phyloP scores from a whole-genome alignment of 1,284 basidiomycete species.

The Ceratorhiza oryzae-sativae region DNA sequence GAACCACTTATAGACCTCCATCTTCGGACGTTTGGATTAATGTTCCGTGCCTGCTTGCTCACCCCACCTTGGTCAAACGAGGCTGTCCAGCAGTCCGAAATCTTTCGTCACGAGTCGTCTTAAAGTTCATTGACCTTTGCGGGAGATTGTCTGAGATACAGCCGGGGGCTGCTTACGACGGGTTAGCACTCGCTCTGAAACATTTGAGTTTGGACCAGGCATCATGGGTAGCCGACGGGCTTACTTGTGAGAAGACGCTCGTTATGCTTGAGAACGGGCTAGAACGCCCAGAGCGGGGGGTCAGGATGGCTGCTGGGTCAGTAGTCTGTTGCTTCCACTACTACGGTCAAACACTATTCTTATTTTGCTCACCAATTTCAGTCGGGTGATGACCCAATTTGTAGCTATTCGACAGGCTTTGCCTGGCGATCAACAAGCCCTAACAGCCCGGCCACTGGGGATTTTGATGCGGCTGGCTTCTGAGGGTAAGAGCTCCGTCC shows the following conservation, averaged over 20 bases:
- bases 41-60: slow-evolving; percentile 14
- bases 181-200: slow-evolving; percentile 13
- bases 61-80: neutral
- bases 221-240: neutral
- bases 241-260: slow-evolving; percentile 13
- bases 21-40: neutral
- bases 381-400: slow-evolving; percentile 1
- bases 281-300: slow-evolving; percentile 27
- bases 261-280: slow-evolving; percentile 20
- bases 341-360: neutral
- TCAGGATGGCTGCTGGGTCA: slow-evolving; percentile 36
- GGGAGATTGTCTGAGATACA: slow-evolving; percentile 4
- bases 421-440: neutral
- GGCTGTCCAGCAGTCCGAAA: slow-evolving; percentile 6
- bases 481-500: slow-evolving; percentile 28
- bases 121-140: slow-evolving; percentile 16
- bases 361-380: neutral
- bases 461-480: slow-evolving; percentile 30
- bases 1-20: neutral
- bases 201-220: slow-evolving; percentile 6
- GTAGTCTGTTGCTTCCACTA: neutral
- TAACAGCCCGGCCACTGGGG: slow-evolving; percentile 50
- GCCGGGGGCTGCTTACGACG: neutral
- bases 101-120: neutral
- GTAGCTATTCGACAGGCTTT: neutral